These are phyloP conservation scores for Tricholoma matsutake DNA, from an alignment of 768 basidiomycete genomes.

Conservation along the genomic window DNA sequence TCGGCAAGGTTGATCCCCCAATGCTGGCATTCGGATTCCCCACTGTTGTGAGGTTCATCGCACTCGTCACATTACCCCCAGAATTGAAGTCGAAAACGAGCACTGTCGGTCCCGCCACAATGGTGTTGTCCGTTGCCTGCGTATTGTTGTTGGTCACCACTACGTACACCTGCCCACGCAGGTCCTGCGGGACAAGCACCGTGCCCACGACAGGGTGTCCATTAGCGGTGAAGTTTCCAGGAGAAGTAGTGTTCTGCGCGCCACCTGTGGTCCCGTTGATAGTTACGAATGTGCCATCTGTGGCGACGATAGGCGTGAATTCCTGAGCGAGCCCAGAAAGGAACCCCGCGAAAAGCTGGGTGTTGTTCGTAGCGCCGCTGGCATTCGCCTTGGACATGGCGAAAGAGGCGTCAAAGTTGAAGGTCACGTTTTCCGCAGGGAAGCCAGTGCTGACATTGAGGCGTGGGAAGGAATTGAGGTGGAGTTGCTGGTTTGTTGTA, in stretches of 20 bases:
- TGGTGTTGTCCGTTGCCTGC: slow-evolving; percentile 34
- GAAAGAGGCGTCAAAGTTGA: slow-evolving; percentile 8
- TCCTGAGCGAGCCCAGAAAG: slow-evolving; percentile 40
- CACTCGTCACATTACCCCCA: neutral
- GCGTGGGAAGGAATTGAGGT: slow-evolving; percentile 49
- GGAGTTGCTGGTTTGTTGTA: slow-evolving; percentile 47
- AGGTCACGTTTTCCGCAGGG: slow-evolving; percentile 21
- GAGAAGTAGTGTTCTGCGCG: neutral
- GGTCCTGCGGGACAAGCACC: slow-evolving; percentile 32
- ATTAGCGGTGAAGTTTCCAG: neutral
- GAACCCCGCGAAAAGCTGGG: slow-evolving; percentile 35
- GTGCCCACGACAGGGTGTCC: slow-evolving; percentile 8
- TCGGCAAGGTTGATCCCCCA: neutral
- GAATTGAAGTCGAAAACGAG: slow-evolving; percentile 19
- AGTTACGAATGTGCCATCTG: neutral
- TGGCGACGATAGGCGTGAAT: slow-evolving; percentile 28
- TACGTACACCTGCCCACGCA: slow-evolving; percentile 48
- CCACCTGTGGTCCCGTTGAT: neutral
- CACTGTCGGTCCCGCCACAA: slow-evolving; percentile 46
- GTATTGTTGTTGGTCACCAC: slow-evolving; percentile 35
- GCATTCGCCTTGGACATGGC: slow-evolving; percentile 11
- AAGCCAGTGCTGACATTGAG: slow-evolving; percentile 32
- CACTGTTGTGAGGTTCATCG: neutral
- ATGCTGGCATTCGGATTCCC: neutral
- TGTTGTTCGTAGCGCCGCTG: slow-evolving; percentile 5